Conservation (phyloP, 306 rosid species). For the Vigna mungo region DNA sequence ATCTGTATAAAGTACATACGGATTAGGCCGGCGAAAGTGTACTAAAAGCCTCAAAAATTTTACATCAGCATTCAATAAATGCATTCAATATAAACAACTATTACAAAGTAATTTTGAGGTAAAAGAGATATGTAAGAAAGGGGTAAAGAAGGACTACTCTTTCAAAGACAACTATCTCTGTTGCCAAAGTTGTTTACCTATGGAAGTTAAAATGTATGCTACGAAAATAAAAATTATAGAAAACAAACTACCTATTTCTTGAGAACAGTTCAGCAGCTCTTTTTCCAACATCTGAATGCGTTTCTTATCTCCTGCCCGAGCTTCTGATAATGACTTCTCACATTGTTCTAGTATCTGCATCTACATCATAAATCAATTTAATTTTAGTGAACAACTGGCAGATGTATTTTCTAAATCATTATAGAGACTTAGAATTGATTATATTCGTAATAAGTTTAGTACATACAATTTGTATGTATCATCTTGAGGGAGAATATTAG, state of each 20-base stretch:
- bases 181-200: conserved; percentile 20
- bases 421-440: no score
- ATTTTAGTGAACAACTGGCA: no score
- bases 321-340: conserved; percentile 62
- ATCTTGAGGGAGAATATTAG: no score
- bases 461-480: no score
- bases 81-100: conserved; percentile 23
- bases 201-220: conserved; percentile 30
- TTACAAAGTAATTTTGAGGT: conserved; percentile 16
- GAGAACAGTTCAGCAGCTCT: conserved; percentile 81
- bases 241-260: conserved; percentile 77
- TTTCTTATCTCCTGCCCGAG: conserved; percentile 65
- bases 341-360: conserved; percentile 68
- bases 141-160: neutral
- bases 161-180: conserved; percentile 8
- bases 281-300: conserved; percentile 68
- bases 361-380: conserved; percentile 37
- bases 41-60: conserved; percentile 8
- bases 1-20: conserved; percentile 64
- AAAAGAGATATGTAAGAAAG: conserved; percentile 28
- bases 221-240: neutral
- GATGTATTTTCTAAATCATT: no score
- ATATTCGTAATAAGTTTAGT: no score
- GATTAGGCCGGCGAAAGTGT: conserved; percentile 32
- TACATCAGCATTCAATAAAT: conserved; percentile 15